Conservation (phyloP, 179 eudicot genomes). For the Beta corolliflora region DNA sequence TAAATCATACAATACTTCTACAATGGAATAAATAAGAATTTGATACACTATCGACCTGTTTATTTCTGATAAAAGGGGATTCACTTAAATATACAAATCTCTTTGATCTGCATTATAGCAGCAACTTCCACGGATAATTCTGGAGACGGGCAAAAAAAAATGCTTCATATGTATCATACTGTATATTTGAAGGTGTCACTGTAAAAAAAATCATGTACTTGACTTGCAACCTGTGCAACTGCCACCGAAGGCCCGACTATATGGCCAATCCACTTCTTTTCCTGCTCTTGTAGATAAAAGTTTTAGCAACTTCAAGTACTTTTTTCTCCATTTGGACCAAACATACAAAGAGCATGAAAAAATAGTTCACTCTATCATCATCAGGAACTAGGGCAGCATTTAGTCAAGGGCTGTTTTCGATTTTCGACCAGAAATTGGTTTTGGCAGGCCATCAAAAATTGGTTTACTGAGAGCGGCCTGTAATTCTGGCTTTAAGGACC, state of each 20-base stretch:
- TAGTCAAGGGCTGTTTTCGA: slow-evolving; percentile 88
- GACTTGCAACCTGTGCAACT: slow-evolving; percentile 4
- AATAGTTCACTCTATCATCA: neutral
- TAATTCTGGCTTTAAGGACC: slow-evolving; percentile 75
- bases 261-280: neutral
- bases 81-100: slow-evolving; percentile 29
- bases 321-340: neutral
- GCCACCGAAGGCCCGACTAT: neutral
- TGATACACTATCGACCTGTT: slow-evolving; percentile 21
- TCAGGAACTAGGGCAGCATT: slow-evolving; percentile 13
- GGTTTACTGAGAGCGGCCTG: slow-evolving; percentile 82
- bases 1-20: neutral
- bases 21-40: slow-evolving; percentile 18
- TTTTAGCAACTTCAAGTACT: neutral
- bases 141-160: slow-evolving; percentile 4
- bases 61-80: slow-evolving; percentile 20
- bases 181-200: slow-evolving; percentile 4
- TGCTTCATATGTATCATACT: slow-evolving; percentile 16
- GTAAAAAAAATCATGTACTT: slow-evolving; percentile 3
- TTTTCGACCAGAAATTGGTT: slow-evolving; percentile 66
- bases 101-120: slow-evolving; percentile 2
- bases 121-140: neutral
- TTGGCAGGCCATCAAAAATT: slow-evolving; percentile 80
- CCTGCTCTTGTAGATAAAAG: neutral
- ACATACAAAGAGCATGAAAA: slow-evolving; percentile 6